Percentiles rank a stretch among this genome's conserved stretches.
Conservation (phyloP, 116 monocot genomes). For the Phalaenopsis hybrid region DNA sequence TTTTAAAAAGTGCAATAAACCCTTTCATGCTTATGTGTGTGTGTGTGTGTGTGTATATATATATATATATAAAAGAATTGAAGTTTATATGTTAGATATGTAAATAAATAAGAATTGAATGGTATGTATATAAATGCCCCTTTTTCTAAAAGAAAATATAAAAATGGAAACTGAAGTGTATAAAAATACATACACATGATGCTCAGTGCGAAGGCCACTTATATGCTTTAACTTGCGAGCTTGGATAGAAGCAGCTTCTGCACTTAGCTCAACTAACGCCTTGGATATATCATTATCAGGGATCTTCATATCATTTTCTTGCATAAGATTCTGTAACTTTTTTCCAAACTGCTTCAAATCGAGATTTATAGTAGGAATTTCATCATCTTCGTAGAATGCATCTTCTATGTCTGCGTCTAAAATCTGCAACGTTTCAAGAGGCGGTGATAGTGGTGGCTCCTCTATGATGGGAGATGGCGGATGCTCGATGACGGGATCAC, state of each 20-base stretch:
- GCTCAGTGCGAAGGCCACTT: conserved; percentile 19
- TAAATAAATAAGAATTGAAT: no score
- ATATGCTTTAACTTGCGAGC: conserved; percentile 22
- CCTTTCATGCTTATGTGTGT: no score
- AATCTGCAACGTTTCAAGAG: not conserved
- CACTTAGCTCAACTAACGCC: conserved; percentile 15
- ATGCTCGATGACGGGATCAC: conserved; percentile 16
- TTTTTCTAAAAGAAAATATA: no score
- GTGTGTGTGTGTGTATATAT: no score
- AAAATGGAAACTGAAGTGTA: no score
- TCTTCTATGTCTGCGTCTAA: conserved; percentile 21
- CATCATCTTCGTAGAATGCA: conserved; percentile 24
- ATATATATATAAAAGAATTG: no score
- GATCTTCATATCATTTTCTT: conserved; percentile 13
- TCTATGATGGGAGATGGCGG: conserved; percentile 6
- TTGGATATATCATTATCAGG: conserved; percentile 25
- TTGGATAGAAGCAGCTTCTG: conserved; percentile 20
- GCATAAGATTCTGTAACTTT: conserved; percentile 15
- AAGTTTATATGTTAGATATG: no score
- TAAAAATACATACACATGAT: conserved; percentile 21
- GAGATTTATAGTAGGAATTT: conserved; percentile 25
- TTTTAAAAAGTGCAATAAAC: no score
- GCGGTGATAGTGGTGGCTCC: conserved; percentile 8
- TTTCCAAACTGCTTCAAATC: conserved; percentile 14
- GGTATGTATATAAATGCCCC: no score